These are phyloP conservation scores for Lasiosphaeria ovina DNA, from an alignment of 495 filamentous ascomycete species.

Conservation along the genomic window DNA sequence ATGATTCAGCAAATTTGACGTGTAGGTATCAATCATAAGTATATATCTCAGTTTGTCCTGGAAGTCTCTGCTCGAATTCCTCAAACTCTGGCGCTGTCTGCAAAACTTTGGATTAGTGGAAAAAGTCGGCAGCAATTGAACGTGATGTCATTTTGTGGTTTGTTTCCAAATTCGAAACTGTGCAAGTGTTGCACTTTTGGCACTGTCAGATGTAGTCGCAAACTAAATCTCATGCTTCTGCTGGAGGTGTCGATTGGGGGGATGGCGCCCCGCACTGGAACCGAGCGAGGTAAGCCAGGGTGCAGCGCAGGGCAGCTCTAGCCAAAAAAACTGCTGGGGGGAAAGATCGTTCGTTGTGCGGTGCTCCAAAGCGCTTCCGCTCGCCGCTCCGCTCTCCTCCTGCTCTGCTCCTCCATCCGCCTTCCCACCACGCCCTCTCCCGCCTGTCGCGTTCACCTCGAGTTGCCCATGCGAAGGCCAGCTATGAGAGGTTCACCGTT, in stretches of 20 bases:
- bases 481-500: slow-evolving; percentile 26
- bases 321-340: slow-evolving; percentile 36
- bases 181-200: too few relatives aligned
- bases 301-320: slow-evolving; percentile 16
- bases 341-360: slow-evolving; percentile 20
- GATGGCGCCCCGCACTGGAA: too few relatives aligned
- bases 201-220: too few relatives aligned
- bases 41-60: too few relatives aligned
- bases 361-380: slow-evolving; percentile 23
- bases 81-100: too few relatives aligned
- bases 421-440: slow-evolving; percentile 8
- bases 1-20: too few relatives aligned
- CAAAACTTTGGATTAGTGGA: background rate
- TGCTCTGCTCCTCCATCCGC: slow-evolving; percentile 20
- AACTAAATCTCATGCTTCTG: too few relatives aligned
- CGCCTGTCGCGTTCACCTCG: slow-evolving; percentile 10
- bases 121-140: background rate
- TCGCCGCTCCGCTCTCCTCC: slow-evolving; percentile 15
- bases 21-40: too few relatives aligned
- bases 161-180: too few relatives aligned
- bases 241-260: slow-evolving; percentile 2
- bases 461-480: slow-evolving; percentile 4
- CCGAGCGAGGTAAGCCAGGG: slow-evolving; percentile 21
- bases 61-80: too few relatives aligned
- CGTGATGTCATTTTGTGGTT: too few relatives aligned